A percentile compares a stretch with the other conserved stretches of the same genome.
phyloP scores from a whole-genome alignment of 2,329 filamentous ascomycete species.

The Dactylonectria macrodidyma region DNA sequence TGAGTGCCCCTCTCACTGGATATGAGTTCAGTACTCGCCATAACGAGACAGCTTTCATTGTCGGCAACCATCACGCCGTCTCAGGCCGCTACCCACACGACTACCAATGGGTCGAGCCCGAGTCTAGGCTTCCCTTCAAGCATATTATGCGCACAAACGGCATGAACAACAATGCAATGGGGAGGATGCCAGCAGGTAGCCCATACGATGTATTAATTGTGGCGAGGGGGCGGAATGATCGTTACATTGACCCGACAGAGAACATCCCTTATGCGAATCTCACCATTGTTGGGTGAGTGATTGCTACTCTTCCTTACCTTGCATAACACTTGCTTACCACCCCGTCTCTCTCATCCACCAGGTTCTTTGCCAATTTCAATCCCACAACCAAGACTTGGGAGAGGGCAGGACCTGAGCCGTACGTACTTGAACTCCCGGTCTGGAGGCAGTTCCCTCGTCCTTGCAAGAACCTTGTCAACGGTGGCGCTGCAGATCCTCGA shows the following conservation, averaged over 20 bases:
- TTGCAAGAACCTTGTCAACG: conserved; percentile 28
- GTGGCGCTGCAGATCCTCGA: conserved; percentile 25
- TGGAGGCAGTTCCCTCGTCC: conserved; percentile 34
- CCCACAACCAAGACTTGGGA: conserved; percentile 14
- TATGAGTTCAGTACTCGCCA: background rate
- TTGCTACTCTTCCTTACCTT: background rate
- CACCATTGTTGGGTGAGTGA: conserved; percentile 29
- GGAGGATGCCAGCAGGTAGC: conserved; percentile 29
- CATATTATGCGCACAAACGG: conserved; percentile 20
- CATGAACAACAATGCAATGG: conserved; percentile 34
- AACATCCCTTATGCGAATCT: conserved; percentile 21
- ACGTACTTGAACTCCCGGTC: conserved; percentile 29
- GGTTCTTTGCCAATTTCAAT: conserved; percentile 27
- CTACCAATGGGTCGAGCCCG: conserved; percentile 28
- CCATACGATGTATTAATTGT: conserved; percentile 30
- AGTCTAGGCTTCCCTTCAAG: conserved; percentile 19
- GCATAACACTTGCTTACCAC: background rate
- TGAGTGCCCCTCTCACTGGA: background rate
- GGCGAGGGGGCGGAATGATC: conserved; percentile 17
- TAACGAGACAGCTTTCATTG: conserved; percentile 14
- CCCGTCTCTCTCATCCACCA: background rate
- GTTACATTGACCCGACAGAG: conserved; percentile 22
- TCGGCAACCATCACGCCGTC: conserved; percentile 29
- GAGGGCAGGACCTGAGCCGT: conserved; percentile 27
- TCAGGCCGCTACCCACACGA: conserved; percentile 16